Conservation (phyloP, 1,284 basidiomycete species). For the Fomitopsis schrenkii region DNA sequence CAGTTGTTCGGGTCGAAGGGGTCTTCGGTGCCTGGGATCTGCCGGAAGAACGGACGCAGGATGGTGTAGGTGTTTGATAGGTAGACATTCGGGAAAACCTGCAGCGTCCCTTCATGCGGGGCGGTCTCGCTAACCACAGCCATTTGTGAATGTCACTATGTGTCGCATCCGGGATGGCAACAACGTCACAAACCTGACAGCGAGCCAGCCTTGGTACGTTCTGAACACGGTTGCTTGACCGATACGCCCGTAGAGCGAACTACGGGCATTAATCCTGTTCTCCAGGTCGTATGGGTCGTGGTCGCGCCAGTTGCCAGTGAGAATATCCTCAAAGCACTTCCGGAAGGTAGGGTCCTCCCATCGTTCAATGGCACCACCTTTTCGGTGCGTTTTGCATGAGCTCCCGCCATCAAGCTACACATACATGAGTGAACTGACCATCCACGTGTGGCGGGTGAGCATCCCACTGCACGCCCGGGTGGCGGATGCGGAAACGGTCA, state of each 20-base stretch:
- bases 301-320: conserved; percentile 63
- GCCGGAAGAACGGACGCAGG: conserved; percentile 80
- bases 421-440: conserved; percentile 32
- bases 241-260: conserved; percentile 56
- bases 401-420: neutral
- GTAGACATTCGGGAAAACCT: conserved; percentile 72
- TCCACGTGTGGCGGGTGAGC: conserved; percentile 78
- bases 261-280: conserved; percentile 56
- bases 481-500: conserved; percentile 80
- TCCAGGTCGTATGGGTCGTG: conserved; percentile 71
- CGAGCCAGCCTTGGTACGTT: conserved; percentile 78
- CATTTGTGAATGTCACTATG: neutral
- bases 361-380: conserved; percentile 76
- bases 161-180: neutral
- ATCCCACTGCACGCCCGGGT: conserved; percentile 67
- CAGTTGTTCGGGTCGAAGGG: conserved; percentile 61
- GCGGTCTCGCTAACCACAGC: conserved; percentile 50
- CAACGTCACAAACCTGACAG: conserved; percentile 44
- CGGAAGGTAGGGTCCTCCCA: conserved; percentile 81
- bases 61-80: conserved; percentile 80
- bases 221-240: conserved; percentile 70
- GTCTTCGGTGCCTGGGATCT: conserved; percentile 35
- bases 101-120: conserved; percentile 75
- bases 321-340: conserved; percentile 61
- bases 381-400: no score